Evolutionary conservation across 768 basidiomycete species (phyloP).

Genomic region (Termitomyces sp.): DNA sequence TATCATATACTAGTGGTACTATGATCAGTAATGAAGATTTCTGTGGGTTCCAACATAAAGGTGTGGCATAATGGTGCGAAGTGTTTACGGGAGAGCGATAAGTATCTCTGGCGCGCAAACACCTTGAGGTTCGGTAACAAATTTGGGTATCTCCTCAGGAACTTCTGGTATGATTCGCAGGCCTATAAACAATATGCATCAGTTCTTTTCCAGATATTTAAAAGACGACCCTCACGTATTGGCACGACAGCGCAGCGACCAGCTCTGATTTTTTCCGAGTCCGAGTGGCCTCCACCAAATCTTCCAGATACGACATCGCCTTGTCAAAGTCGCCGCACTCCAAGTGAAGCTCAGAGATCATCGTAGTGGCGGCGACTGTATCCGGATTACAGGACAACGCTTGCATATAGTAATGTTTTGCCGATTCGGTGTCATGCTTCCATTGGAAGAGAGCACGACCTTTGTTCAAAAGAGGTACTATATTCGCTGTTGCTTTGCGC

Average conservation of each 20-base stretch:
- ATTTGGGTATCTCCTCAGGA: conserved; percentile 77
- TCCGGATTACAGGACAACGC: conserved; percentile 85
- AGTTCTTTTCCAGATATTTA: background rate
- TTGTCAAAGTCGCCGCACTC: conserved; percentile 86
- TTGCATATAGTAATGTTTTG: conserved; percentile 84
- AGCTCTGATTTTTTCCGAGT: conserved; percentile 91
- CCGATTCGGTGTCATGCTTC: conserved; percentile 82
- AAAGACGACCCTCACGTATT: conserved; percentile 53
- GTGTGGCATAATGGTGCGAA: background rate
- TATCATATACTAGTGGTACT: background rate
- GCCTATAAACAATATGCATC: conserved; percentile 42
- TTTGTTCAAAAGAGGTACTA: conserved; percentile 94
- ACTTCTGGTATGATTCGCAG: conserved; percentile 76
- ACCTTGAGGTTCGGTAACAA: conserved; percentile 62
- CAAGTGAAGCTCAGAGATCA: conserved; percentile 85
- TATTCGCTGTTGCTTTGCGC: conserved; percentile 68
- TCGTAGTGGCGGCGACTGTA: conserved; percentile 93
- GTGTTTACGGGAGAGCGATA: background rate
- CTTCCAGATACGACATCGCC: conserved; percentile 82
- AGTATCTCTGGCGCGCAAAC: conserved; percentile 27
- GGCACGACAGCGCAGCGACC: conserved; percentile 67
- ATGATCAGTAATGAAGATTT: background rate
- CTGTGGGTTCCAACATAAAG: background rate
- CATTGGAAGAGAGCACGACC: conserved; percentile 95
- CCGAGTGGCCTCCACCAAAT: conserved; percentile 72